These are phyloP conservation scores for Lasiosphaeria hispida DNA, from an alignment of 495 filamentous ascomycete species.

Conservation along the genomic window DNA sequence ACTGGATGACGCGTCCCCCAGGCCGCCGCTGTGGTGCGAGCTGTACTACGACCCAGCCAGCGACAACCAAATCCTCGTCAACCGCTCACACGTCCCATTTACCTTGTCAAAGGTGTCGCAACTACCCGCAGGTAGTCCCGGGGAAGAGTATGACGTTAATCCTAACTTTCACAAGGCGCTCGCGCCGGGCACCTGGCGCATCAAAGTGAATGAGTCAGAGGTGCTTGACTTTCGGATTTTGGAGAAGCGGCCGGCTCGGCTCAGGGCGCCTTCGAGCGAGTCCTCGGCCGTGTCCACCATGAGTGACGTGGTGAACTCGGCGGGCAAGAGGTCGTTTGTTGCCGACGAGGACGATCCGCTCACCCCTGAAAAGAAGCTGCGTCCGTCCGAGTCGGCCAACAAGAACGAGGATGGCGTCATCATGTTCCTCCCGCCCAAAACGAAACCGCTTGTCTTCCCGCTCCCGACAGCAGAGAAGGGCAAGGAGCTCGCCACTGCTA, in stretches of 20 bases:
- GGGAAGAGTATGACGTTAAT: slow-evolving; percentile 39
- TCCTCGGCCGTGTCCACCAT: slow-evolving; percentile 16
- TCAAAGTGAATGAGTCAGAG: slow-evolving; percentile 40
- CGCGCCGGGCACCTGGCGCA: slow-evolving; percentile 48
- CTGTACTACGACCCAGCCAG: slow-evolving; percentile 51
- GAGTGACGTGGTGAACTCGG: slow-evolving; percentile 34
- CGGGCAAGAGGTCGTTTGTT: slow-evolving; percentile 43
- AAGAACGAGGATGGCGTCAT: slow-evolving; percentile 43
- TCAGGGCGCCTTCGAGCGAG: slow-evolving; percentile 27
- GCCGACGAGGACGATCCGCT: slow-evolving; percentile 33
- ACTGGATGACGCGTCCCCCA: slow-evolving; percentile 25
- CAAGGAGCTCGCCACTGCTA: slow-evolving; percentile 42
- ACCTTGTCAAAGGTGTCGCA: slow-evolving; percentile 37
- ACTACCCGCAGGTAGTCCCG: slow-evolving; percentile 24
- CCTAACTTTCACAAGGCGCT: slow-evolving; percentile 40
- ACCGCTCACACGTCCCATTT: slow-evolving; percentile 45
- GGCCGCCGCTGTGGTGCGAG: slow-evolving; percentile 46
- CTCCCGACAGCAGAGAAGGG: slow-evolving; percentile 38
- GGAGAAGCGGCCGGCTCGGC: slow-evolving; percentile 40
- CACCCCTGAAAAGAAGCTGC: slow-evolving; percentile 37
- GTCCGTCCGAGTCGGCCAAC: slow-evolving; percentile 27
- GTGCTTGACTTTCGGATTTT: slow-evolving; percentile 50
- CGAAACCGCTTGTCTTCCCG: slow-evolving; percentile 42
- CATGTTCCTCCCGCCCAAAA: slow-evolving; percentile 44
- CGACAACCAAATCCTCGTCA: slow-evolving; percentile 48